Conservation (phyloP, 148 eudicot species). For the Agrostemma githago region DNA sequence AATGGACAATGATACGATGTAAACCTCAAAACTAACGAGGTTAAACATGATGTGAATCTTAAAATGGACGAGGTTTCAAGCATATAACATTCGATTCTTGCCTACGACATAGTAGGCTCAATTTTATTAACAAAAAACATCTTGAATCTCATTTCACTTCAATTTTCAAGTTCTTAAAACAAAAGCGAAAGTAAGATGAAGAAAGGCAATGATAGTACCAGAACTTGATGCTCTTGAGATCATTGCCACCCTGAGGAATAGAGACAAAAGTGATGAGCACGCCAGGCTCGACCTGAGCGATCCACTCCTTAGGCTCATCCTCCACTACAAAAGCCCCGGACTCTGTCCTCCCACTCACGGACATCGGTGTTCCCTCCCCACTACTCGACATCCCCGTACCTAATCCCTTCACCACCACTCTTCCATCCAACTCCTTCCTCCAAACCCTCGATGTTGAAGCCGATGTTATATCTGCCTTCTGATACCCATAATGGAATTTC, state of each 20-base stretch:
- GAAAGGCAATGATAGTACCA: conserved; percentile 37
- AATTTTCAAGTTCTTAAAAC: too few species aligned
- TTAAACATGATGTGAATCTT: too few species aligned
- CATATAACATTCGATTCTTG: too few species aligned
- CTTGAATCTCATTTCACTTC: too few species aligned
- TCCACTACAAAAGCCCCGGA: conserved; percentile 72
- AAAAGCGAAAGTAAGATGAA: conserved; percentile 18
- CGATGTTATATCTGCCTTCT: conserved; percentile 52
- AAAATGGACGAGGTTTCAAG: too few species aligned
- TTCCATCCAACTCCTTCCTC: conserved; percentile 74
- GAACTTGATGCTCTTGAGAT: conserved; percentile 87
- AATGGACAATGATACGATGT: neutral
- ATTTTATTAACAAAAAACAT: too few species aligned
- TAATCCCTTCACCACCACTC: conserved; percentile 34
- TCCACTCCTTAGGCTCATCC: conserved; percentile 93
- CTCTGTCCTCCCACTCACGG: conserved; percentile 75
- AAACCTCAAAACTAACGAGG: conserved; percentile 16
- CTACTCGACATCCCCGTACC: conserved; percentile 67
- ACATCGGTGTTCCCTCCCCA: conserved; percentile 78
- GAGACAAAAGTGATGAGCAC: conserved; percentile 91
- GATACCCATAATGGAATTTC: conserved; percentile 45
- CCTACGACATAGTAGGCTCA: too few species aligned
- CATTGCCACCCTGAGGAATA: conserved; percentile 76
- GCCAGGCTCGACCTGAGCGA: conserved; percentile 98
- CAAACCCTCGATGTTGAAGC: conserved; percentile 45